phyloP scores from a whole-genome alignment of 164 flowering plant species.

The Kalanchoe fedtschenkoi region DNA sequence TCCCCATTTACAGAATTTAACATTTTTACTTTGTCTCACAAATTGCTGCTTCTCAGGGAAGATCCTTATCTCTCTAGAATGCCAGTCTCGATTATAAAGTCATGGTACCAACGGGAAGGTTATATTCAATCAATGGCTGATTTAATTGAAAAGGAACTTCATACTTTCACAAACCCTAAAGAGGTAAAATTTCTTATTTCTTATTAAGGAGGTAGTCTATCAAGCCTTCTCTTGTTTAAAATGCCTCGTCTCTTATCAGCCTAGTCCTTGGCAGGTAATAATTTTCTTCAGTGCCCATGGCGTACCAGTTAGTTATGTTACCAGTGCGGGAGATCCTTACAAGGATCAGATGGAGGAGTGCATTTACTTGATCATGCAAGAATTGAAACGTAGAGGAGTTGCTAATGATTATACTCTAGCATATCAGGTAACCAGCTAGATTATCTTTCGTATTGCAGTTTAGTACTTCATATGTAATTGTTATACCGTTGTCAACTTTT shows the following conservation, averaged over 20 bases:
- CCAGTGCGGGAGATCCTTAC: constrained; percentile 95
- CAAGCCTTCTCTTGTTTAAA: constrained; percentile 16
- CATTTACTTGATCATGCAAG: constrained; percentile 68
- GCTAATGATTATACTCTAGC: constrained; percentile 77
- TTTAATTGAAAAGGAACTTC: constrained; percentile 73
- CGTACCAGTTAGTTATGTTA: constrained; percentile 70
- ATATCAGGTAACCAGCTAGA: constrained; percentile 8
- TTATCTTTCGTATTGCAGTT: neutral
- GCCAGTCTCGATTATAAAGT: constrained; percentile 73
- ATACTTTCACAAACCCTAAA: constrained; percentile 45
- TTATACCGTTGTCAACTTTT: neutral
- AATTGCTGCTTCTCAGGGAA: constrained; percentile 45
- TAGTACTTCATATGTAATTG: neutral
- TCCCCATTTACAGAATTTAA: neutral
- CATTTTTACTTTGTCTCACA: neutral
- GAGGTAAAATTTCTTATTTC: constrained; percentile 34
- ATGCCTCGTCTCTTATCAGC: neutral
- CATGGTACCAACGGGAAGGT: constrained; percentile 94
- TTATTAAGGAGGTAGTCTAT: constrained; percentile 7
- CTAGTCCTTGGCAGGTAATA: constrained; percentile 45
- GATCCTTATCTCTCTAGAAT: constrained; percentile 63
- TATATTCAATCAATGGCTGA: constrained; percentile 84
- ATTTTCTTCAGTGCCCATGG: constrained; percentile 99
- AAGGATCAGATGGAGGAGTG: constrained; percentile 93
- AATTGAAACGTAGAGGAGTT: constrained; percentile 66